These are phyloP conservation scores for Dothideomycetes sp. DNA, from an alignment of 2,329 filamentous ascomycete genomes.

Conservation along the genomic window DNA sequence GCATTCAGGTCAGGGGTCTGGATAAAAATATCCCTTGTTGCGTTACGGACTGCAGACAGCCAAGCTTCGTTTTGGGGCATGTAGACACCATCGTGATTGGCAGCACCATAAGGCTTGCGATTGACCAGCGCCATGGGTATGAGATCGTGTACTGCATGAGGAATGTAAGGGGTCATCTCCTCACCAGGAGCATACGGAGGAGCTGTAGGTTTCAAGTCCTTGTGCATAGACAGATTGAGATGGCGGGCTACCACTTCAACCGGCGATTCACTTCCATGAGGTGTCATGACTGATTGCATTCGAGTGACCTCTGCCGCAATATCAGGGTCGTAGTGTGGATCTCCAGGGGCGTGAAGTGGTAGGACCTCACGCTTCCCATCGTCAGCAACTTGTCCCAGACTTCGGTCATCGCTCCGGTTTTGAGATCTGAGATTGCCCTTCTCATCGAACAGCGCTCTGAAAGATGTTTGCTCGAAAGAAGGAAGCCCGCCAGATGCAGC, in stretches of 20 bases:
- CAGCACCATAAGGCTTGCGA: constrained; percentile 56
- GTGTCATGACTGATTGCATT: constrained; percentile 49
- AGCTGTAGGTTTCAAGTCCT: constrained; percentile 32
- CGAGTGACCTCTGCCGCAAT: constrained; percentile 53
- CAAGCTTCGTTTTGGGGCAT: constrained; percentile 70
- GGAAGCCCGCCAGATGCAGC: constrained; percentile 32
- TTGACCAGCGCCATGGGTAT: constrained; percentile 66
- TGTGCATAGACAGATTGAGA: constrained; percentile 39
- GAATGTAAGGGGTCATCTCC: constrained; percentile 59
- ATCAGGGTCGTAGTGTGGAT: constrained; percentile 56
- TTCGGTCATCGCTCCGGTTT: constrained; percentile 12
- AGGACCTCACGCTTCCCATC: constrained; percentile 26
- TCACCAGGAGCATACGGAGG: constrained; percentile 45
- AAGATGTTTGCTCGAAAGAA: constrained; percentile 25
- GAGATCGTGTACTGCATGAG: constrained; percentile 43
- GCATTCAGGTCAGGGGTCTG: constrained; percentile 72
- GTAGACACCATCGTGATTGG: constrained; percentile 50
- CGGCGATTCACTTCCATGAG: constrained; percentile 42
- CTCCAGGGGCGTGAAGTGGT: constrained; percentile 48
- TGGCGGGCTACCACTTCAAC: constrained; percentile 54
- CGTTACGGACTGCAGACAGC: constrained; percentile 59
- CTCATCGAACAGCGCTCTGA: constrained; percentile 25
- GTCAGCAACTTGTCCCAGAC: constrained; percentile 14
- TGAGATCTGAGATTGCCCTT: constrained; percentile 21
- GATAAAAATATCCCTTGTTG: constrained; percentile 58